Evolutionary conservation across 2,329 filamentous ascomycete genomes (phyloP).

Genomic region (Ceratocystis colombiana): DNA sequence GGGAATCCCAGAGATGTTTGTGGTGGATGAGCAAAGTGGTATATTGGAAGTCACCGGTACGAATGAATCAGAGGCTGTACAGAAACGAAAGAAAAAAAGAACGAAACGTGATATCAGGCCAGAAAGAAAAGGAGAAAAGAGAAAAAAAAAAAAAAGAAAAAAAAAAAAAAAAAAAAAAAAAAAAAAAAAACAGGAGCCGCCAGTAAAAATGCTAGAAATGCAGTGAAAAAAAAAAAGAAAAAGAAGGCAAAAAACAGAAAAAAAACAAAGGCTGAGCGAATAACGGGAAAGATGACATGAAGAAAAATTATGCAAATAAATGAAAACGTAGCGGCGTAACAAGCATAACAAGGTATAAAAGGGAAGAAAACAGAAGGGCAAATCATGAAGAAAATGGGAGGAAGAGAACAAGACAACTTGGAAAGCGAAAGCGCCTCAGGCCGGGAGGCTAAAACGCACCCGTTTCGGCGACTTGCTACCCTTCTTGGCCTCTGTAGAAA

Average conservation of each 20-base stretch:
- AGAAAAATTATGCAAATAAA: not conserved
- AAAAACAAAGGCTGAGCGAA: slow-evolving; percentile 4
- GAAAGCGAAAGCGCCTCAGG: not conserved
- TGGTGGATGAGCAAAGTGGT: not conserved
- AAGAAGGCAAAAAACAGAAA: not conserved
- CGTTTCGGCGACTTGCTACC: slow-evolving; percentile 19
- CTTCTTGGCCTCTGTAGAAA: slow-evolving; percentile 20
- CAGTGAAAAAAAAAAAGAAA: not conserved
- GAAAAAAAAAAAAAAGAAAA: not conserved
- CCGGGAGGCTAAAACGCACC: slow-evolving; percentile 21
- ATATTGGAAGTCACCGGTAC: not conserved
- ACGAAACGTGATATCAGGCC: slow-evolving; percentile 7
- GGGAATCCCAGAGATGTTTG: too few relatives aligned
- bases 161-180: not conserved
- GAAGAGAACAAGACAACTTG: not conserved
- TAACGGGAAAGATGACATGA: not conserved
- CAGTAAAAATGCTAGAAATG: too few relatives aligned
- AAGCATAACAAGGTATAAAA: not conserved
- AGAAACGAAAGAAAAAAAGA: slow-evolving; percentile 1
- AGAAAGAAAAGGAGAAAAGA: not conserved
- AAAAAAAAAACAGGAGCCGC: not conserved
- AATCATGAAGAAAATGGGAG: not conserved
- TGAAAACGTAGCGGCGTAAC: not conserved
- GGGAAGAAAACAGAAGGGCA: not conserved
- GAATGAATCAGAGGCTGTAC: not conserved